These are phyloP conservation scores for Spongispora temasekensis DNA, from an alignment of 1,284 basidiomycete genomes.

Conservation along the genomic window DNA sequence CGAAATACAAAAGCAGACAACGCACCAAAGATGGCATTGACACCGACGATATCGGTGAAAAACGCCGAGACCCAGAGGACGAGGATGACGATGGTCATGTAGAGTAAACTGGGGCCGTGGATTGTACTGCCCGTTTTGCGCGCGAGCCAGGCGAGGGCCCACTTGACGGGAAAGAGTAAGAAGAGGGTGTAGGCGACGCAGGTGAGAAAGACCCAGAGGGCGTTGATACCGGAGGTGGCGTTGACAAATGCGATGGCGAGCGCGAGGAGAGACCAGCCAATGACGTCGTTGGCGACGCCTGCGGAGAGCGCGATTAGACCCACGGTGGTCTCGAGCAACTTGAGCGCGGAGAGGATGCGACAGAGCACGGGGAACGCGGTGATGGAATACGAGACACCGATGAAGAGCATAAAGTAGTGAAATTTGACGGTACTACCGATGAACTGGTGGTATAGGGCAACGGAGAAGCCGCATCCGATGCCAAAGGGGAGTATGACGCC, in stretches of 20 bases:
- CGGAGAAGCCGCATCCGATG: conserved; percentile 80
- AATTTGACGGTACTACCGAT: conserved; percentile 66
- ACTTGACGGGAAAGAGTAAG: conserved; percentile 74
- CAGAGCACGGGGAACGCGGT: conserved; percentile 95
- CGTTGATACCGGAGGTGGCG: conserved; percentile 70
- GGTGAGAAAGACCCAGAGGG: conserved; percentile 80
- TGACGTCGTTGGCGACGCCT: conserved; percentile 89
- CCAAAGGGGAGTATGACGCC: conserved; percentile 81
- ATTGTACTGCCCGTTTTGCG: conserved; percentile 79
- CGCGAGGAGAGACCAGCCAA: conserved; percentile 78
- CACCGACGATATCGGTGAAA: conserved; percentile 93
- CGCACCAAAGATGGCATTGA: conserved; percentile 86
- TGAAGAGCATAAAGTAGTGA: conserved; percentile 92
- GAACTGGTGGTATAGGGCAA: conserved; percentile 81
- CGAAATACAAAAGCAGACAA: neutral
- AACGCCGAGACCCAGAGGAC: conserved; percentile 86
- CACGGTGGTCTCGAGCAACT: conserved; percentile 89
- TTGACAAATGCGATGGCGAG: conserved; percentile 91
- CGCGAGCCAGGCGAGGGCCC: conserved; percentile 69
- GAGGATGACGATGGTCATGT: conserved; percentile 79
- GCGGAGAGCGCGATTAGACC: conserved; percentile 93
- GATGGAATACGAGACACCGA: conserved; percentile 89
- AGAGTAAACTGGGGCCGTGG: conserved; percentile 74
- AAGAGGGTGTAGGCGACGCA: conserved; percentile 84
- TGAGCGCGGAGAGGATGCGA: conserved; percentile 80